phyloP scores from a whole-genome alignment of 306 rosid species.

The Rosa chinensis region DNA sequence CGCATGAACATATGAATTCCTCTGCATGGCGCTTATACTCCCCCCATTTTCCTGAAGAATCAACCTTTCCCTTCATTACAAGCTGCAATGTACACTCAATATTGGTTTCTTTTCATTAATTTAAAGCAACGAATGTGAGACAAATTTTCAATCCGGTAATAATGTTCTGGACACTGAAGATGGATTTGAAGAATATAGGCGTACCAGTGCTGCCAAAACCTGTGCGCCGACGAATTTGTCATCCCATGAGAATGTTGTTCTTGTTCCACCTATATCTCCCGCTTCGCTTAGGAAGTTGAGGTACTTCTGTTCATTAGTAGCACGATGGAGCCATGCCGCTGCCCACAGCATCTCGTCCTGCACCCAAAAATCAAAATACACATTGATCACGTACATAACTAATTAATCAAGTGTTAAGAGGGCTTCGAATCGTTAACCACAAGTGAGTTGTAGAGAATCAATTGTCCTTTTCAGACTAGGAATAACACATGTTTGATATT shows the following conservation, averaged over 20 bases:
- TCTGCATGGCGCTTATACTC: background rate
- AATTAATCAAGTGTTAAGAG: too few relatives aligned
- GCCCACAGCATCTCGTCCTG: constrained; percentile 3
- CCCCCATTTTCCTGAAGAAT: background rate
- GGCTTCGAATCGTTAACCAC: too few relatives aligned
- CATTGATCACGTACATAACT: too few relatives aligned
- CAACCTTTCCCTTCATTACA: background rate
- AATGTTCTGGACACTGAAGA: background rate
- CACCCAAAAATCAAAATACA: background rate
- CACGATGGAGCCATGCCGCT: background rate
- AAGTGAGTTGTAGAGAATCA: background rate
- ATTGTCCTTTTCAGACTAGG: background rate
- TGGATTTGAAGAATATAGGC: background rate
- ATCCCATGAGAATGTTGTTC: background rate
- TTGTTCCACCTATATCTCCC: background rate
- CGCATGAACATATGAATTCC: background rate
- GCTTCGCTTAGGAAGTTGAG: background rate
- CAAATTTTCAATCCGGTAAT: background rate
- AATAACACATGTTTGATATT: background rate
- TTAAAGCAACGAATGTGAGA: background rate
- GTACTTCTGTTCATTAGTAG: background rate
- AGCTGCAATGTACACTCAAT: background rate
- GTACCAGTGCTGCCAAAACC: background rate
- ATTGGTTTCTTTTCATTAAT: too few relatives aligned
- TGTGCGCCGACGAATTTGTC: background rate